Evolutionary conservation across 2,329 filamentous ascomycete species (phyloP).

Genomic region (Rhynchosporium graminicola): DNA sequence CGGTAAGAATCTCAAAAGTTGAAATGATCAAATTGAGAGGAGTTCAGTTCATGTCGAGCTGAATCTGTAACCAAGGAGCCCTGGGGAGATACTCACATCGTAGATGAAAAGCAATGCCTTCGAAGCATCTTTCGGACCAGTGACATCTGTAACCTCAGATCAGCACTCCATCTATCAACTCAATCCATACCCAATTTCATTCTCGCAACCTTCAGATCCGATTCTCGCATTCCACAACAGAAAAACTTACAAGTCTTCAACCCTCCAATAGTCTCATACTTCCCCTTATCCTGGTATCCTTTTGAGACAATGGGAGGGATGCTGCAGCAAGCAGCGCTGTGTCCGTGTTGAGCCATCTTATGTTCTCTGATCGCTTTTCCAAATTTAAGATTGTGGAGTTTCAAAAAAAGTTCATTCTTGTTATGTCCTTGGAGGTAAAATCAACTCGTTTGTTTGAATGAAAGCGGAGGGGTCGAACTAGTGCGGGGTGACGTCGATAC

Average conservation of each 20-base stretch:
- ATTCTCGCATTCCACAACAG: not conserved
- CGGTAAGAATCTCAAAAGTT: not conserved
- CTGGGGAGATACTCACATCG: slow-evolving; percentile 44
- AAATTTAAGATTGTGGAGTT: no score
- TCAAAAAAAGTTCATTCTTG: no score
- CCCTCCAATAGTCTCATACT: slow-evolving; percentile 57
- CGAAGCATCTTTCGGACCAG: slow-evolving; percentile 48
- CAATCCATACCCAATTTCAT: not conserved
- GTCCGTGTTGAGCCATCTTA: slow-evolving; percentile 43
- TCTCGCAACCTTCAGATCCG: not conserved
- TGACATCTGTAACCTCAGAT: slow-evolving; percentile 43
- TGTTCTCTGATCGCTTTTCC: not conserved
- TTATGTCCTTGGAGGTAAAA: no score
- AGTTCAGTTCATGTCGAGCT: no score
- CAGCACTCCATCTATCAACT: not conserved
- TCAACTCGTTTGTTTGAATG: no score
- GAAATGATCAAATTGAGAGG: not conserved
- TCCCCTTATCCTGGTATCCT: slow-evolving; percentile 57
- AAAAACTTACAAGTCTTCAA: slow-evolving; percentile 52
- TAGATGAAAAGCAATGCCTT: slow-evolving; percentile 61
- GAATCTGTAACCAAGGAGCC: not conserved
- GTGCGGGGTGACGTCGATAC: no score
- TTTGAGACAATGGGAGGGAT: slow-evolving; percentile 58
- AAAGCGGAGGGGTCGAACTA: no score
- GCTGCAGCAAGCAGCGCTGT: slow-evolving; percentile 59